Conservation (phyloP, 129 eudicot genomes). For the Centella asiatica region DNA sequence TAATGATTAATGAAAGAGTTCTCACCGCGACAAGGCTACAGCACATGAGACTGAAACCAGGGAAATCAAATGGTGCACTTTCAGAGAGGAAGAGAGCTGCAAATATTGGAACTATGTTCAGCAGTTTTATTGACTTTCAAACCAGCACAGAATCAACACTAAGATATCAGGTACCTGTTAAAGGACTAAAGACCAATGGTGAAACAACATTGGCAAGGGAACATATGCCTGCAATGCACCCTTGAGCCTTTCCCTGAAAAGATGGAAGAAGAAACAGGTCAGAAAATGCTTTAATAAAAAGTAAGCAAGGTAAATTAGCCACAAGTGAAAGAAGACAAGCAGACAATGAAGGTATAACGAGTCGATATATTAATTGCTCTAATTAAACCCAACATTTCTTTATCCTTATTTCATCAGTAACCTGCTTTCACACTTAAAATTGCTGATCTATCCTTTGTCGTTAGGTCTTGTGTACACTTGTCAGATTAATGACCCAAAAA, state of each 20-base stretch:
- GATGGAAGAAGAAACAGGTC: not conserved
- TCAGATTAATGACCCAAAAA: not conserved
- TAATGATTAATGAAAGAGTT: not conserved
- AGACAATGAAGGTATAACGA: too few species aligned
- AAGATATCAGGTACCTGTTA: constrained; percentile 39
- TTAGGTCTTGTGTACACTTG: not conserved
- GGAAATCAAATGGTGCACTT: constrained; percentile 73
- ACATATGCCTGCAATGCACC: constrained; percentile 77
- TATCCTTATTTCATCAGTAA: not conserved
- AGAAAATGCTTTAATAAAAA: not conserved
- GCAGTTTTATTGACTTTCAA: not conserved
- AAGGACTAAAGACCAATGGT: constrained; percentile 72
- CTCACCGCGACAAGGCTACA: constrained; percentile 50
- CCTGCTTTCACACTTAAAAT: not conserved
- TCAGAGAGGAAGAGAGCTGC: constrained; percentile 74
- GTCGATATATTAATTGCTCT: too few species aligned
- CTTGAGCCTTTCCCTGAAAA: constrained; percentile 73
- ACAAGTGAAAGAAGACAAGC: not conserved
- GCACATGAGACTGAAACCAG: constrained; percentile 76
- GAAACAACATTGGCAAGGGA: constrained; percentile 64
- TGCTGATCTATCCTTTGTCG: not conserved
- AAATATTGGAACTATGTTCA: not conserved
- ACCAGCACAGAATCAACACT: not conserved
- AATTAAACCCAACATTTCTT: too few species aligned
- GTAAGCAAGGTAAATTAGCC: not conserved